Percentiles rank a stretch among this genome's conserved stretches.
Conservation (phyloP, 208 protist genomes). For the Leishmania gerbilli region DNA sequence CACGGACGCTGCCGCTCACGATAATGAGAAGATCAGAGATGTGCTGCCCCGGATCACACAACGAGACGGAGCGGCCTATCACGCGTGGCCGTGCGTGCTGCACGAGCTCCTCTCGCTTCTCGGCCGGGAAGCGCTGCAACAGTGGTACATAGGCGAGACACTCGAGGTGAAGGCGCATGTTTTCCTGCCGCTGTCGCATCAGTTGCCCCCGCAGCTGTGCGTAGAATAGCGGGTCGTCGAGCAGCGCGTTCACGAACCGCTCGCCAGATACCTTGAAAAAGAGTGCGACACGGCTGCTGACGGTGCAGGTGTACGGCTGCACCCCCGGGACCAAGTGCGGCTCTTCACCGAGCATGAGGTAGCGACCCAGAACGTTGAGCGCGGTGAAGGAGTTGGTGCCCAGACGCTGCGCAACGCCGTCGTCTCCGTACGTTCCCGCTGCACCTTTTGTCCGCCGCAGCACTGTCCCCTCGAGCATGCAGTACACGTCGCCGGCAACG, state of each 20-base stretch:
- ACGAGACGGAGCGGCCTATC: conserved; percentile 51
- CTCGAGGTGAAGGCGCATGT: conserved; percentile 70
- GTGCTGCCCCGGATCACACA: conserved; percentile 77
- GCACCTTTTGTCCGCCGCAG: conserved; percentile 40
- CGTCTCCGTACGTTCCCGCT: conserved; percentile 43
- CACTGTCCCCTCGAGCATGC: conserved; percentile 78
- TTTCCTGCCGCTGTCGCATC: conserved; percentile 39
- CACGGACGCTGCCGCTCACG: conserved; percentile 56
- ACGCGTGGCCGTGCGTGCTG: conserved; percentile 59
- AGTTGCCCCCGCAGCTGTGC: conserved; percentile 69
- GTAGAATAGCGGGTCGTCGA: conserved; percentile 78
- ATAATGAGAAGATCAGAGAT: conserved; percentile 84
- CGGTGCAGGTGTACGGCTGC: conserved; percentile 76
- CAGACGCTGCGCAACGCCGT: conserved; percentile 55
- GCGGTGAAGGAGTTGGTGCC: conserved; percentile 57
- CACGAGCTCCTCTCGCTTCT: conserved; percentile 51
- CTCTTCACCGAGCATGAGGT: conserved; percentile 84
- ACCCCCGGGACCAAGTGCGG: conserved; percentile 73
- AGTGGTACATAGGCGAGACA: conserved; percentile 71
- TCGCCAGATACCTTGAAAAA: conserved; percentile 70
- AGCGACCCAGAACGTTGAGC: conserved; percentile 63
- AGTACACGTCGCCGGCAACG: conserved; percentile 72
- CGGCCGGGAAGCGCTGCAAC: conserved; percentile 50
- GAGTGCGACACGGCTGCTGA: conserved; percentile 70
- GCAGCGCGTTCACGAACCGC: conserved; percentile 74